Base-by-base conservation (phyloP, 1,284 basidiomycete genomes). In the Termitomyces sp. region DNA sequence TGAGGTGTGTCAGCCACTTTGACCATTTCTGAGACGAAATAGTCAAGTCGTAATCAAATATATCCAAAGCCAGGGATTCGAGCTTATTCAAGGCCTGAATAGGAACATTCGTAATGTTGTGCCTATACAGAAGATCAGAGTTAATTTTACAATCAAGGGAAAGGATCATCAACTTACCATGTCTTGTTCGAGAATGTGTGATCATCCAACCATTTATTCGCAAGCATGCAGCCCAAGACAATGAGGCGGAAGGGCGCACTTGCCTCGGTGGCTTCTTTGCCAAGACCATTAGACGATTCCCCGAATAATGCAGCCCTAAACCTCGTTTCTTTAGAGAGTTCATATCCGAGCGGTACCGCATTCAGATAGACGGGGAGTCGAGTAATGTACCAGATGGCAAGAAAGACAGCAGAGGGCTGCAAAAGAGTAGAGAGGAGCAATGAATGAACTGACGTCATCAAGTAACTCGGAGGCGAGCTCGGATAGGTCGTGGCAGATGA, bases 101-200 rank as follows among this genome's bases (percentile, higher is more conserved):
- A 4, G 87, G 84, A 52, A 91, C 75, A 54, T 79, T 82, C 42
- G 88, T 88, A 55, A 91, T 87, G 14, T 82, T 81, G 60, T 91
- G 84, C 88, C 88, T 91, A 59, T 33, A 34, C 44, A 39, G 50
- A 37, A 49, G 19, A 34, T 48, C 38, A 48, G 11, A 50, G 50
- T 31, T 26, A 44, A 39, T 46, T 31, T 44, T 38, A 35, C 46
- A 28, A 57, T 48, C 50, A 34, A 33, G 34, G 30, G 57, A 53
- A 18, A 11, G 24, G 47, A 40, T 21, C 37, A 50, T 33, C 52
- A 26, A 69, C 85, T 57, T 67, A 90, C 91, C 92, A 94, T 53
- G 91, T 93, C 74, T 91, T 92, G 72, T 91, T 93, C 48, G 90
- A 89, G 70, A 93, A 94, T 0, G 92, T 93, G 64, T 93, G 91